Base-by-base conservation (phyloP, 2,329 filamentous ascomycete genomes). In the Blumeria graminis region DNA sequence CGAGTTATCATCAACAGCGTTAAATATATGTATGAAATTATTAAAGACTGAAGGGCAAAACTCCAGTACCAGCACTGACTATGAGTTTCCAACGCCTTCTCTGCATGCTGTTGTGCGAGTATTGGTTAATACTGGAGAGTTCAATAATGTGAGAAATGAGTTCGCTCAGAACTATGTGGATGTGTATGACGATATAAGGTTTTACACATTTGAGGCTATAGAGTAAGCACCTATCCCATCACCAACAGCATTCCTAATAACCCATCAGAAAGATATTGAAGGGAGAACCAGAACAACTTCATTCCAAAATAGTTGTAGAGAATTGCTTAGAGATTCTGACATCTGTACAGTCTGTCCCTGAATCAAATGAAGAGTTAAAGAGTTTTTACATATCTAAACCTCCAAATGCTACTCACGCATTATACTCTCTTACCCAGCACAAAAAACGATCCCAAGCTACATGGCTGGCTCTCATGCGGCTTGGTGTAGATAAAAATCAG, bases 401-500 rank as follows among this genome's bases (percentile, higher is more conserved):
- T 8, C 74, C 76, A 62, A 83, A 83, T 67, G 81, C 79, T 63
- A 80, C 80, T 57, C 81, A 86, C 61, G 70, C 75, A 14, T 70
- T 89, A 11, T 73, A 74, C 51, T 85, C 82, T 2, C 69, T 83
- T 6, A 74, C 74, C 13, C 76, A 82, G 58, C 85, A 89, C 70
- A 90, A 85, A 69, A 84, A 78, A 64, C 78, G 81, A 62, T 86
- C 84, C 0, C 88, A 95, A 66, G 82, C 87, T 58, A 85, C 87
- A 3, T 96, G 90, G 90, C 71, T 94, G 16, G 76, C 83, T 3
- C 69, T 94, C 22, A 78, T 96, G 65, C 76, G 76, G 57, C 71
- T 81, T 57, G 73, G 76, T 3, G 74, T 88, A 54, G 77, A 74
- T 53, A 80, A 81, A 60, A 76, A 83, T 14, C 84, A 94, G 66